Conservation (phyloP, 2,329 filamentous ascomycete genomes). For the Colletotrichum gloeosporioides region DNA sequence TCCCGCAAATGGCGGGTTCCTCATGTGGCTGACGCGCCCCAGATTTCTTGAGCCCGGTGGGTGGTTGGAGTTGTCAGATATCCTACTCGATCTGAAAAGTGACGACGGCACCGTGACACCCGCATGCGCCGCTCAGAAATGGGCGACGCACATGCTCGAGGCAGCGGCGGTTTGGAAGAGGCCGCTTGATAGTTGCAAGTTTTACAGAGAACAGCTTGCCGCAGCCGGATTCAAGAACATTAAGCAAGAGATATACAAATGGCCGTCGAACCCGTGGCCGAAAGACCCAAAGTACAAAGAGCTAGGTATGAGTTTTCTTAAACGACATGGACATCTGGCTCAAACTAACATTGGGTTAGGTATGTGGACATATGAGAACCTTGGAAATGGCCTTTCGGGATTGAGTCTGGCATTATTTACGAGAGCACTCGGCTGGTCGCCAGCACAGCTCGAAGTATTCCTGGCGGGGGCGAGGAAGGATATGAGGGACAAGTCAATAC, state of each 20-base stretch:
- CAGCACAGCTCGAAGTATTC: constrained; percentile 37
- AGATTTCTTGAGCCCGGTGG: constrained; percentile 45
- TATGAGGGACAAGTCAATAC: constrained; percentile 35
- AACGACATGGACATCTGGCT: background rate
- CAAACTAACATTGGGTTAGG: background rate
- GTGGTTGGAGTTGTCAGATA: constrained; percentile 49
- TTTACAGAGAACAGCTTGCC: constrained; percentile 43
- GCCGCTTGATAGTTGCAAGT: constrained; percentile 29
- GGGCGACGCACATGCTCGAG: constrained; percentile 34
- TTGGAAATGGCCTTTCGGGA: constrained; percentile 37
- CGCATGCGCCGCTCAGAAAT: constrained; percentile 34
- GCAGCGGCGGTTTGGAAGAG: constrained; percentile 33
- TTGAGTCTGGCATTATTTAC: constrained; percentile 42
- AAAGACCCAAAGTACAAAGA: constrained; percentile 57
- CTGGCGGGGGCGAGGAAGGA: constrained; percentile 37
- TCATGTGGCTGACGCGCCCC: background rate
- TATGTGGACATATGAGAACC: constrained; percentile 35
- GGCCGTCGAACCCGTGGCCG: constrained; percentile 58
- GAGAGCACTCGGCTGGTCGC: constrained; percentile 35
- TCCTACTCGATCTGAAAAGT: constrained; percentile 40
- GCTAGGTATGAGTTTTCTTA: constrained; percentile 37
- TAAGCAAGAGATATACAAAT: constrained; percentile 49
- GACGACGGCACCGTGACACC: constrained; percentile 44
- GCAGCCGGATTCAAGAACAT: constrained; percentile 61
- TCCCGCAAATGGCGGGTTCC: background rate